Conservation (phyloP, 495 filamentous ascomycete species). For the Talaromyces nanjingensis region DNA sequence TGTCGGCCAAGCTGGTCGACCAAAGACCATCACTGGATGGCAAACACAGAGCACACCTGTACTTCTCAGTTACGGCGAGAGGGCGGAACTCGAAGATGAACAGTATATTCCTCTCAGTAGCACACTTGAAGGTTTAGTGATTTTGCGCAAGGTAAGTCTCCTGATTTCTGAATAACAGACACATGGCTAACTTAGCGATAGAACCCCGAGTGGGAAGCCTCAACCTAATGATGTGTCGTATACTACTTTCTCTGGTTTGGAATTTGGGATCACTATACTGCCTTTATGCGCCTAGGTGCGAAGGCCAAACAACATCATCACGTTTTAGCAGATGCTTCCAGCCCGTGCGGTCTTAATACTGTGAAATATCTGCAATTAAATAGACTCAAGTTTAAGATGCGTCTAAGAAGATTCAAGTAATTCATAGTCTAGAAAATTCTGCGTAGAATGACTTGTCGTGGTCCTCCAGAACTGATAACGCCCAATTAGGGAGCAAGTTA, state of each 20-base stretch:
- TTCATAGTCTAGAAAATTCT: neutral
- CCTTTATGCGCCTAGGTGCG: neutral
- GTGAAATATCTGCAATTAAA: neutral
- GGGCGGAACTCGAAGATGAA: slow-evolving; percentile 96
- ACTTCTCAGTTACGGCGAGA: slow-evolving; percentile 83
- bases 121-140: slow-evolving; percentile 90
- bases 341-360: neutral
- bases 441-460: neutral
- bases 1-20: slow-evolving; percentile 90
- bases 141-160: slow-evolving; percentile 80
- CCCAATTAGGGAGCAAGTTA: slow-evolving; percentile 33
- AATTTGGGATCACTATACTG: neutral
- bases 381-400: neutral
- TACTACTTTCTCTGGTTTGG: neutral
- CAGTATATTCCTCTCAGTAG: slow-evolving; percentile 87
- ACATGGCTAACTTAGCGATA: slow-evolving; percentile 25
- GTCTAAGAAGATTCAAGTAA: neutral
- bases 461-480: neutral
- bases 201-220: slow-evolving; percentile 50
- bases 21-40: slow-evolving; percentile 99
- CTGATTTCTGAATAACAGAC: neutral
- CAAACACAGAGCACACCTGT: slow-evolving; percentile 99
- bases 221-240: slow-evolving; percentile 20
- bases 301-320: neutral
- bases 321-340: neutral